Conservation (phyloP, 164 flowering plant species). For the Nymphaea thermarum region DNA sequence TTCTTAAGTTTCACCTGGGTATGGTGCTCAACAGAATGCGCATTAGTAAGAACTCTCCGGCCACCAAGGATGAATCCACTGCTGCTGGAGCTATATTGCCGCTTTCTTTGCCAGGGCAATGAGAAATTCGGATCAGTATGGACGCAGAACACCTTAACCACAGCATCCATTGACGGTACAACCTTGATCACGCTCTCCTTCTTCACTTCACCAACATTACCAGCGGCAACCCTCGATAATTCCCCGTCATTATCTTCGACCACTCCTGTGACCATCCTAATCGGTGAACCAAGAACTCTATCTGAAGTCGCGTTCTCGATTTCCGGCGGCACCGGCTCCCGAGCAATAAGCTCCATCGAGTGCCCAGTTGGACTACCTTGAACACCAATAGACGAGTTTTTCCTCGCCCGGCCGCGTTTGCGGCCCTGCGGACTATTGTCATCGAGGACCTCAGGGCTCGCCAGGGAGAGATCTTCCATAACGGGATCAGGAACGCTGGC, state of each 20-base stretch:
- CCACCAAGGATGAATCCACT: slow-evolving; percentile 84
- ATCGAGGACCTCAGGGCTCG: background rate
- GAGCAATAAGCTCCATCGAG: background rate
- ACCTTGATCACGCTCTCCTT: slow-evolving; percentile 31
- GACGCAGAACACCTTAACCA: slow-evolving; percentile 95
- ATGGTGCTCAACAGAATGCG: slow-evolving; percentile 93
- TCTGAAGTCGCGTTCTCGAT: background rate
- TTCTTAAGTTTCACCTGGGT: slow-evolving; percentile 98
- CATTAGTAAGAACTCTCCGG: slow-evolving; percentile 86
- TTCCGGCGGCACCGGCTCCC: background rate
- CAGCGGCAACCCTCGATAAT: background rate
- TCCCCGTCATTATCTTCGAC: slow-evolving; percentile 6
- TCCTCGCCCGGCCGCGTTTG: slow-evolving; percentile 1
- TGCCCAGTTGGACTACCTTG: background rate
- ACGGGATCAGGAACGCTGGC: background rate
- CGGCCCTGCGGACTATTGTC: background rate
- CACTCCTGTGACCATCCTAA: slow-evolving; percentile 7
- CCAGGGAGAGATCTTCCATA: background rate
- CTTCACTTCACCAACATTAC: slow-evolving; percentile 5
- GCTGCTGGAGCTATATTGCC: slow-evolving; percentile 90
- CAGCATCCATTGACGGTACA: slow-evolving; percentile 85
- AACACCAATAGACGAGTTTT: background rate
- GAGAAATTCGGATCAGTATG: slow-evolving; percentile 98
- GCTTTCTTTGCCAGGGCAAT: slow-evolving; percentile 94
- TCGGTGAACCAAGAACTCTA: slow-evolving; percentile 4